Base-by-base conservation (phyloP, 108 stramenopile species). In the Cyclotella baltica region DNA sequence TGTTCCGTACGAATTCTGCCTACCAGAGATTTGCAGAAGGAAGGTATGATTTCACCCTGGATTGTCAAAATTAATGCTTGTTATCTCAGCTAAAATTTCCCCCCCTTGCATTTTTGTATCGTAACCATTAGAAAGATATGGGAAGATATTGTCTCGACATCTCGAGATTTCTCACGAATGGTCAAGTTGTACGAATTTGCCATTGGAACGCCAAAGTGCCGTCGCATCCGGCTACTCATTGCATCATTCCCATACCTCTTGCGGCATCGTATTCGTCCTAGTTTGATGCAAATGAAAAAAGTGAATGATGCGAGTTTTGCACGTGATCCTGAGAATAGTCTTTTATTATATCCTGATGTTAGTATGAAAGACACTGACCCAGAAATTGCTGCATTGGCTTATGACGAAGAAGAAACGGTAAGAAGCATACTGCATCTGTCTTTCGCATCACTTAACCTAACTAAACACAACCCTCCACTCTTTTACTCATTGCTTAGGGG, bases 21-120 rank as follows among this genome's bases (percentile, higher is more conserved):
- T 98, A 98, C 65, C 88, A 93, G 59, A 85, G 97, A 58, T 98
- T 96, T 84, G 92, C 93, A 50, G 97, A 98, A 68, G 97, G 97
- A 47, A 76, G 75, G 72, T 62, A 48, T 36, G 72, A 40, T 8
- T 20, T 13, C 13, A 15, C 33, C 10, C 31, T 5, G 6, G 51
- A 35, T 52, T 27, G 27, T 31, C 2, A 53, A 2, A 1, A 53
- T 31, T 22, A 5, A 56, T 56, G 51, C 19, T 31, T 70, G 9
- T 53, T 31, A n/a, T 19, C 25, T 4, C 18, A 13, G 2, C 22
- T 40, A 1, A 57, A 57, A 51, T 40, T n/a, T 25, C 62, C 35
- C 31, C 29, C 47, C 18, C 34, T 72, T 30, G 18, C 34, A 19
- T 43, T 28, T n/a, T 63, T 46, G 25, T 33, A 48, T 11, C 20